Percentiles rank a stretch among this genome's conserved stretches.
Evolutionary conservation across 805 yeast species (phyloP).

Genomic region (Wickerhamiella cacticola): DNA sequence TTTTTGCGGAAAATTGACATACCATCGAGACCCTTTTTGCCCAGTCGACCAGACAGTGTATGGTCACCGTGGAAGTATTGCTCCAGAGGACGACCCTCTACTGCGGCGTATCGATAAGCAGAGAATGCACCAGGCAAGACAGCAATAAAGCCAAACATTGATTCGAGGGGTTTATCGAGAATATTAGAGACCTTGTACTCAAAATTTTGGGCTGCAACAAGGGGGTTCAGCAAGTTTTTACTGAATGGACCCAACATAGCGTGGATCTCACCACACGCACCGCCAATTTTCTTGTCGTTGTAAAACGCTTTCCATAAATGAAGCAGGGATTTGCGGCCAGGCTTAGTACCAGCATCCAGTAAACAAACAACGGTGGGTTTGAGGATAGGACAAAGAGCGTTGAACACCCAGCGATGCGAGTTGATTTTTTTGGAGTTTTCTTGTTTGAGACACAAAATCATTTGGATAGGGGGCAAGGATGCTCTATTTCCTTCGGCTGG

Average conservation of each 20-base stretch:
- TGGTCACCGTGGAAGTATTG: slow-evolving; percentile 58
- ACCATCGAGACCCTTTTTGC: slow-evolving; percentile 46
- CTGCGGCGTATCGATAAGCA: slow-evolving; percentile 71
- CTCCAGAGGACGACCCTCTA: slow-evolving; percentile 51
- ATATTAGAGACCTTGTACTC: slow-evolving; percentile 94
- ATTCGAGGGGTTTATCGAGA: slow-evolving; percentile 89
- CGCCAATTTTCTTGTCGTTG: slow-evolving; percentile 69
- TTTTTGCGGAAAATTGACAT: slow-evolving; percentile 53
- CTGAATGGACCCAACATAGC: slow-evolving; percentile 62
- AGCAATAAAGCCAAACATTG: slow-evolving; percentile 85
- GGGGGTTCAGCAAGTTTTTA: slow-evolving; percentile 55
- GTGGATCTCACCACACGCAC: slow-evolving; percentile 95
- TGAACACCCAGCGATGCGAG: slow-evolving; percentile 94
- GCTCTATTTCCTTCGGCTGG: slow-evolving; percentile 40
- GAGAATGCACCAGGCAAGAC: slow-evolving; percentile 96
- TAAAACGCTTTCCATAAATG: slow-evolving; percentile 82
- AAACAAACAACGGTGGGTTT: slow-evolving; percentile 74
- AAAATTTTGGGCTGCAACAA: slow-evolving; percentile 93
- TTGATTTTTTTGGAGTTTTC: slow-evolving; percentile 81
- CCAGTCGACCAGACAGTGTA: slow-evolving; percentile 35
- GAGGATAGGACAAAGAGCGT: slow-evolving; percentile 77
- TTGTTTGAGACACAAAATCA: slow-evolving; percentile 82
- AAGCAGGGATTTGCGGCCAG: slow-evolving; percentile 70
- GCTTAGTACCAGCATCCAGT: slow-evolving; percentile 90
- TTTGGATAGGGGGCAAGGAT: slow-evolving; percentile 64